A percentile compares a stretch with the other conserved stretches of the same genome.
phyloP scores from a whole-genome alignment of 768 basidiomycete genomes.

The Leucosporidium creatinivorum region DNA sequence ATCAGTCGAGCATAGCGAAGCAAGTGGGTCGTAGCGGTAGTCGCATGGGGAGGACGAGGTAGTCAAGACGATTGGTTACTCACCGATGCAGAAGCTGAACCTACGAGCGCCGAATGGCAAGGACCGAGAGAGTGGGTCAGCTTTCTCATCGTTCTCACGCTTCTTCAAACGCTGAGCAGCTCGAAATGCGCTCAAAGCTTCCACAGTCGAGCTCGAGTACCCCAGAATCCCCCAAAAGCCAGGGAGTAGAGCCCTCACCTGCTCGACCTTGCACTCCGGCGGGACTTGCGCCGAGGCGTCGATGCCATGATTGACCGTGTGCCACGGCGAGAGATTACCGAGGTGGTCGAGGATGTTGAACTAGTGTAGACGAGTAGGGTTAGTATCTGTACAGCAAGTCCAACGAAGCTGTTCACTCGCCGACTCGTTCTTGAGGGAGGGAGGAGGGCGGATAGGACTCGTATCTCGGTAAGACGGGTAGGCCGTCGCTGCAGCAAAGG shows the following conservation, averaged over 20 bases:
- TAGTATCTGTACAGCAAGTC: background rate
- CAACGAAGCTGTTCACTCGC: background rate
- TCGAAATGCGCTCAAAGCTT: no score
- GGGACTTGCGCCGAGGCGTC: slow-evolving; percentile 11
- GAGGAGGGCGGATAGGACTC: slow-evolving; percentile 19
- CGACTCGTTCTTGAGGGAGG: background rate
- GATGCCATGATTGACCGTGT: slow-evolving; percentile 23
- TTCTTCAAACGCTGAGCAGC: no score
- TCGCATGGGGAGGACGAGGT: background rate
- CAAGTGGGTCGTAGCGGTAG: background rate
- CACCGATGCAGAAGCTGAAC: slow-evolving; percentile 30
- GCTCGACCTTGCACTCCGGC: slow-evolving; percentile 17
- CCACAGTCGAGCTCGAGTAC: no score
- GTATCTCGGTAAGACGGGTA: slow-evolving; percentile 21
- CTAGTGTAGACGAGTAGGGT: background rate
- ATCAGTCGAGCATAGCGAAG: no score
- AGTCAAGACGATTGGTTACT: background rate
- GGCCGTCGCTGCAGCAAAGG: slow-evolving; percentile 21
- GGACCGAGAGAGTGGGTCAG: background rate
- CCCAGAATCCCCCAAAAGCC: no score
- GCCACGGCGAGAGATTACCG: slow-evolving; percentile 30
- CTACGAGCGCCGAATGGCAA: background rate
- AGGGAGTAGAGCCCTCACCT: slow-evolving; percentile 6
- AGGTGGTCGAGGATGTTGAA: slow-evolving; percentile 27
- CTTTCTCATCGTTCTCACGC: no score